Conservation (phyloP, 805 yeast species). For the Spathaspora gorwiae region DNA sequence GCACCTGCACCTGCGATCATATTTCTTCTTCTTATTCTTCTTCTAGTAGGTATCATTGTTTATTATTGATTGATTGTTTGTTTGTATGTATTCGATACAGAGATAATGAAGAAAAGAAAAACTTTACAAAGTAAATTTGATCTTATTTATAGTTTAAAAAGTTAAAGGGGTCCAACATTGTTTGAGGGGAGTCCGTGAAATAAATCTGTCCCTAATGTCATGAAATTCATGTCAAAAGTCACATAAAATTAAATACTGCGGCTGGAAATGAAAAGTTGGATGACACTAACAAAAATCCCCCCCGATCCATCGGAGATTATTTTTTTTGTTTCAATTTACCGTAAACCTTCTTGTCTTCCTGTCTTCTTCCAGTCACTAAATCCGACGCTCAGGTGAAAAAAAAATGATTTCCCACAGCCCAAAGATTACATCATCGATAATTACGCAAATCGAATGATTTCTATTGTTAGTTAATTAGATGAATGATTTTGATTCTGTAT, state of each 20-base stretch:
- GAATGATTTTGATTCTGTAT: too few species aligned
- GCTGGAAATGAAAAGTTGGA: background rate
- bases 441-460: too few species aligned
- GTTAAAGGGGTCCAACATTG: background rate
- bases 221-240: background rate
- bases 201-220: too few species aligned
- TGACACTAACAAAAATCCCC: background rate
- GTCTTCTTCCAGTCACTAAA: too few species aligned
- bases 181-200: too few species aligned
- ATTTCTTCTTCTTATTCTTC: constrained; percentile 1
- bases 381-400: too few species aligned
- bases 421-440: too few species aligned
- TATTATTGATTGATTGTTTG: background rate
- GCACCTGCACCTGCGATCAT: constrained; percentile 1
- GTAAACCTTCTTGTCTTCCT: too few species aligned
- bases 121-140: background rate
- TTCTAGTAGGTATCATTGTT: background rate
- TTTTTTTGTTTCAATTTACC: too few species aligned
- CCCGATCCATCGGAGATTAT: background rate
- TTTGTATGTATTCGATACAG: background rate
- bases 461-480: too few species aligned
- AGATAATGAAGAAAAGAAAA: background rate
- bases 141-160: background rate
- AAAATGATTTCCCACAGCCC: too few species aligned
- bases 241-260: background rate